Conservation (phyloP, 1,139 yeast species). For the Yamadazyma taylorii region DNA sequence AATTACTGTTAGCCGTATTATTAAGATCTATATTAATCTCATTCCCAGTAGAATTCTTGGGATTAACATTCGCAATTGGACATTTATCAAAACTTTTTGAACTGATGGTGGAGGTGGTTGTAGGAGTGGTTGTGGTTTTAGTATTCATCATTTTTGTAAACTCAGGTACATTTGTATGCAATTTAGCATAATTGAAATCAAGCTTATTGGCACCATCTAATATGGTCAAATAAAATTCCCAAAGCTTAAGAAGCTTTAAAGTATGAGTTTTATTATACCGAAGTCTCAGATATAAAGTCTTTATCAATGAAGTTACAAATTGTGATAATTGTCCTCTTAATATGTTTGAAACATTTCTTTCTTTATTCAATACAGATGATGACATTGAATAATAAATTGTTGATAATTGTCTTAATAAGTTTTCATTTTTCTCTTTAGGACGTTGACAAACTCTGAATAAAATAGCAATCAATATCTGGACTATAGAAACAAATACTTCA, state of each 20-base stretch:
- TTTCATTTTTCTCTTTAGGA: constrained; percentile 14
- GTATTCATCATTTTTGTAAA: constrained; percentile 18
- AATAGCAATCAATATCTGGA: constrained; percentile 40
- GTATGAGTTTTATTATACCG: constrained; percentile 23
- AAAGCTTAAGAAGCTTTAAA: constrained; percentile 33
- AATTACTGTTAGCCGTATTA: neutral
- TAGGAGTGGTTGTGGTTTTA: neutral
- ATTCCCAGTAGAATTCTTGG: constrained; percentile 9
- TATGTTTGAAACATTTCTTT: constrained; percentile 13
- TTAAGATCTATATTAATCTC: neutral
- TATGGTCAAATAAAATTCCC: constrained; percentile 44
- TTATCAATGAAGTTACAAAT: constrained; percentile 14
- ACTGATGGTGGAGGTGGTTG: too few relatives aligned
- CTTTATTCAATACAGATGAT: constrained; percentile 9
- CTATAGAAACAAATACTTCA: constrained; percentile 32
- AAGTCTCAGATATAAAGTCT: constrained; percentile 21
- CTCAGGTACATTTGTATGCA: constrained; percentile 37
- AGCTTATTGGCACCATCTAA: constrained; percentile 31
- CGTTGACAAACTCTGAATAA: constrained; percentile 26
- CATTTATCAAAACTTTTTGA: constrained; percentile 21
- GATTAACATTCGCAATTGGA: constrained; percentile 28
- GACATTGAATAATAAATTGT: constrained; percentile 12
- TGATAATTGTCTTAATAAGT: constrained; percentile 14
- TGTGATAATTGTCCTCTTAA: constrained; percentile 21
- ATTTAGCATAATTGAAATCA: constrained; percentile 33